Conservation (phyloP, 2,329 filamentous ascomycete species). For the Fusarium sp. region DNA sequence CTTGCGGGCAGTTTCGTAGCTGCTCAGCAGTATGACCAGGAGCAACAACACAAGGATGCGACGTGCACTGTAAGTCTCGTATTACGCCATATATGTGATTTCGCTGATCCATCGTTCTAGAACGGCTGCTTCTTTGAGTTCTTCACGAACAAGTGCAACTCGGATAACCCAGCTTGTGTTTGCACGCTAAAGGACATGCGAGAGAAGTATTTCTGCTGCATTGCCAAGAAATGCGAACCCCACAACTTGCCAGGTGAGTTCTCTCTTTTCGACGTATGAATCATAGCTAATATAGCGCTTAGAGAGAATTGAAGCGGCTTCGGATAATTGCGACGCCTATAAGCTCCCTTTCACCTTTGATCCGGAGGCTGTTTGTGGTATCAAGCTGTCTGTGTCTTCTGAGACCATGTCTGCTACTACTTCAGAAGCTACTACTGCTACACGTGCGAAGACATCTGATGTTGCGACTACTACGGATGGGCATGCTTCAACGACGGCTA, state of each 20-base stretch:
- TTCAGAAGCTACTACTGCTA: background rate
- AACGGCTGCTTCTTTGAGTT: conserved; percentile 8
- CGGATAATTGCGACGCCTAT: background rate
- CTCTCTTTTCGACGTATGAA: accelerated
- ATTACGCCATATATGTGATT: accelerated
- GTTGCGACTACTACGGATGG: background rate
- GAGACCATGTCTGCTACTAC: background rate
- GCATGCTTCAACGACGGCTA: too few relatives aligned
- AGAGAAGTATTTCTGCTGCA: conserved; percentile 8
- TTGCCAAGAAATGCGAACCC: background rate
- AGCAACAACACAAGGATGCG: conserved; percentile 3
- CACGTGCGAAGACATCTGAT: background rate
- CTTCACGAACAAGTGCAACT: conserved; percentile 15
- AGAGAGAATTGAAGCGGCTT: conserved; percentile 2
- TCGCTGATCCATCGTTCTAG: too few relatives aligned
- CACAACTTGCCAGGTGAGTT: conserved; percentile 1
- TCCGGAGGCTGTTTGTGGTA: conserved; percentile 3
- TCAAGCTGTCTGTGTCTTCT: background rate
- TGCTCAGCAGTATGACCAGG: conserved; percentile 2
- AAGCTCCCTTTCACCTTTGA: background rate
- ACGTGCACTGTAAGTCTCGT: background rate
- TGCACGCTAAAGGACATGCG: conserved; percentile 3
- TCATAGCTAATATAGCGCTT: background rate
- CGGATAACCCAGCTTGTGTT: background rate
- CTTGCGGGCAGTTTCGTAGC: background rate